Base-by-base conservation (phyloP, 2,329 filamentous ascomycete genomes). In the Arthrobotrys entomopaga region DNA sequence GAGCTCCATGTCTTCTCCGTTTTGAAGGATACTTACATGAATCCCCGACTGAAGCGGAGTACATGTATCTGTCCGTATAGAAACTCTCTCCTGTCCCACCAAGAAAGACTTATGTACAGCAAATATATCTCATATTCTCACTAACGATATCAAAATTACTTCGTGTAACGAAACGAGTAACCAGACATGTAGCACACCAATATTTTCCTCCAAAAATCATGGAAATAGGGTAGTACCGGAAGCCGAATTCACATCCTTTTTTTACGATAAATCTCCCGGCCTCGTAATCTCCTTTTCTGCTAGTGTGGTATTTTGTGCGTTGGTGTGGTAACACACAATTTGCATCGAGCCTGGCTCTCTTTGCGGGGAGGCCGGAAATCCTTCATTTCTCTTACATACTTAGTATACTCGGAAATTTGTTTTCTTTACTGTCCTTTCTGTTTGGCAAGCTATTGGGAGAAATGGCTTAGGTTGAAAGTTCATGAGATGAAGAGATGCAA, bases 221-320 rank as follows among this genome's bases (percentile, higher is more conserved):
- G 43, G 48, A 46, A 46, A 11, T 3, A 22, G 26, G 24, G 58
- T 70, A 22, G 26, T 50, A 70, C 65, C 11, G 34, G 34, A 34
- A 11, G 13, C 24, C 24, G 13, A 34, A 15, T 34, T 34, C 13
- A 19, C 2, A 19, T 19, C 7, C 1, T 19, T 46, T 16, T 19
- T 13, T 13, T 19, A 19, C 5, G 1, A 15, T n/a, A 7, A 26
- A 16, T 5, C 19, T 16, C 16, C 15, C 2, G 2, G 2, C 13
- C 26, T 43, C 53, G 38, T 43, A 29, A 24, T 15, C 46, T 56
- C 38, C 43, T 65, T 34, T 16, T 6, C 29, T 58, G 29, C 38
- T 53, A 49, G 38, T 66, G 69, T 73, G 61, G 61, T 66, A 73
- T 61, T 73, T 73, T 73, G 20, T 73, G 69, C 38, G 69, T 73